phyloP scores from a whole-genome alignment of 2,329 filamentous ascomycete genomes.

The Colletotrichum eleusines region DNA sequence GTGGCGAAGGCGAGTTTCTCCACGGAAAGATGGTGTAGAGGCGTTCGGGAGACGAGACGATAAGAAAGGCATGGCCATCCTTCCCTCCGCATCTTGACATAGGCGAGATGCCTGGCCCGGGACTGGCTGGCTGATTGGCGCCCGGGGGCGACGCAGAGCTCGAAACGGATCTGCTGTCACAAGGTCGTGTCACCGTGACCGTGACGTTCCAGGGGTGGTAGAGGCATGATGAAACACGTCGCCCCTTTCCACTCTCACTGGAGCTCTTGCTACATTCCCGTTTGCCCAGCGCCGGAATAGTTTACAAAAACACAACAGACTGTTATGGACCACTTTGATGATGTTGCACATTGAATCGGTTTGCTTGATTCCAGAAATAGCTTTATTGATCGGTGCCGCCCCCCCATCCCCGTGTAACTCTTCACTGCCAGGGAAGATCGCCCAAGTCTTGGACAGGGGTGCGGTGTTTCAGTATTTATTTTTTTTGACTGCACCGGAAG shows the following conservation, averaged over 20 bases:
- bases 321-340: neutral
- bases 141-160: neutral
- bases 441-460: conserved; percentile 1
- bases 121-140: neutral
- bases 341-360: neutral
- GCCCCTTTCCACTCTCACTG: neutral
- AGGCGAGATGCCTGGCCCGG: neutral
- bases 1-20: neutral
- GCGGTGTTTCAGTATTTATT: neutral
- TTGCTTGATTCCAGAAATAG: neutral
- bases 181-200: conserved; percentile 33
- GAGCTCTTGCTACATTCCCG: neutral
- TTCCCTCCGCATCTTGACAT: neutral
- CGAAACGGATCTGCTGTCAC: conserved; percentile 40
- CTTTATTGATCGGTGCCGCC: no score
- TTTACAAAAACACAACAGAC: no score
- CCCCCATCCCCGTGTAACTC: neutral
- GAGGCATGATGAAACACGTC: neutral
- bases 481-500: neutral
- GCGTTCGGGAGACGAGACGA: neutral
- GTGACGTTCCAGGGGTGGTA: conserved; percentile 10
- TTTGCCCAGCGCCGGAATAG: neutral
- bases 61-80: neutral
- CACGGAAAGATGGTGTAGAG: neutral
- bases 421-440: neutral